Base-by-base conservation (phyloP, 2,329 filamentous ascomycete species). In the Fonsecaea monophora region DNA sequence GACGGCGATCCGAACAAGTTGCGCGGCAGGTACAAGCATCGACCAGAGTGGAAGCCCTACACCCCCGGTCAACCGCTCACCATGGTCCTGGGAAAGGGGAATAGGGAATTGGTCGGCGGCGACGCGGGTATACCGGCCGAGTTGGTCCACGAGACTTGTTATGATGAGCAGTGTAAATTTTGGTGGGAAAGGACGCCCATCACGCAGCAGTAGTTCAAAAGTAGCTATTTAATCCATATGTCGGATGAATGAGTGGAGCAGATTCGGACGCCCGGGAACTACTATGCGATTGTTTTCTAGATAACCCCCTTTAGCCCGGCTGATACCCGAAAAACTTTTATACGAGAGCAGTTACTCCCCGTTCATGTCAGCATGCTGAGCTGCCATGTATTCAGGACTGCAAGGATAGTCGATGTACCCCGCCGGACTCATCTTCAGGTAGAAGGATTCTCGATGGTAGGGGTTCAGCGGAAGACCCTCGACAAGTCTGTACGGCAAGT, bases 101-200 rank as follows among this genome's bases (percentile, higher is more conserved):
- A 84, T 69, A 79, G 84, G 69, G 82, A 85, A 68, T 73, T 81
- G 7, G 81, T 81, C 53, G 82, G 83, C 0, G 83, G 82, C 0
- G 59, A 70, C 21, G 38, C 12, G 34, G 81, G 79, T 1, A 73
- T 78, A 25, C 70, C 80, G 6, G 81, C 82, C 3, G 72, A 80
- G 65, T 72, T 82, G 68, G 71, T 75, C 5, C 73, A 77, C 25
- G 81, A 65, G 45, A n/a, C 45, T 18, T 18, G 25, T 18, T 50
- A 50, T n/a, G 45, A 50, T 50, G 45, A 50, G 5, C 45, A 50
- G 15, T 18, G 62, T 77, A 59, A 84, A 68, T 61, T 82, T 74
- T 67, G 81, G 72, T 4, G 83, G 77, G 55, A 85, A 69, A 70
- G 45, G 15, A 50, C 45, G 13, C 3, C 9, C 9, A 9, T 50